Base-by-base conservation (phyloP, 495 filamentous ascomycete genomes). In the Filosporella fistucella region DNA sequence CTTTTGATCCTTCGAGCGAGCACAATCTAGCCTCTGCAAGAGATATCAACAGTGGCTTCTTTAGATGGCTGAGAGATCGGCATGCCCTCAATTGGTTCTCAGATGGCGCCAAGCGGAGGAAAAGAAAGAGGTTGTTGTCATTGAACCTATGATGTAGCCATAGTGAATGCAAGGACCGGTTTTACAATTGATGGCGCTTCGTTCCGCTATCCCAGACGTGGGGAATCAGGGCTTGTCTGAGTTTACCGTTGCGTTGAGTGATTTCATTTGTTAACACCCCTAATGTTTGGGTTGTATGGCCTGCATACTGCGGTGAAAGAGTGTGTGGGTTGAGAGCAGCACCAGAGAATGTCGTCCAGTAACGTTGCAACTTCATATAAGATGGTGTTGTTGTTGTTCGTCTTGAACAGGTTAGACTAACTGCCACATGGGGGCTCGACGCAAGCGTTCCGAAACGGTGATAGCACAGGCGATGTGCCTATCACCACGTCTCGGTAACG, bases 1-100 rank as follows among this genome's bases (percentile, higher is more conserved):
- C 23, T 51, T 43, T 54, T 54, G 51, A 47, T 44, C 51, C 51
- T 44, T 43, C 51, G 45, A 22, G 8, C n/a, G n/a, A n/a, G n/a
- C n/a, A n/a, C n/a, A n/a, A n/a, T 44, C 25, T 44, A 18, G 16
- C 41, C 16, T 14, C 23, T n/a, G n/a, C 21, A 32, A 20, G 23
- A 13, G 20, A 18, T 14, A 16, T 4, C n/a, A 2, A 7, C 28
- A 7, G 49, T 52, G 49, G 49, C 43, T 52, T 33, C 26, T 42
- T 13, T 33, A 24, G n/a, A 46, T 46, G 42, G 49, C 42, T 52
- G 49, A 42, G 28, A 28, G 20, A 46, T 47, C 49, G 49, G 49
- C 49, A 42, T 41, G 26, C 18, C 49, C 47, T 49, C 43, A 33
- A 52, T 47, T 52, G 49, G 47, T 21, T 32, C 35, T 42, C 11